These are phyloP conservation scores for Epichloe typhina DNA, from an alignment of 2,329 filamentous ascomycete species.

Conservation along the genomic window DNA sequence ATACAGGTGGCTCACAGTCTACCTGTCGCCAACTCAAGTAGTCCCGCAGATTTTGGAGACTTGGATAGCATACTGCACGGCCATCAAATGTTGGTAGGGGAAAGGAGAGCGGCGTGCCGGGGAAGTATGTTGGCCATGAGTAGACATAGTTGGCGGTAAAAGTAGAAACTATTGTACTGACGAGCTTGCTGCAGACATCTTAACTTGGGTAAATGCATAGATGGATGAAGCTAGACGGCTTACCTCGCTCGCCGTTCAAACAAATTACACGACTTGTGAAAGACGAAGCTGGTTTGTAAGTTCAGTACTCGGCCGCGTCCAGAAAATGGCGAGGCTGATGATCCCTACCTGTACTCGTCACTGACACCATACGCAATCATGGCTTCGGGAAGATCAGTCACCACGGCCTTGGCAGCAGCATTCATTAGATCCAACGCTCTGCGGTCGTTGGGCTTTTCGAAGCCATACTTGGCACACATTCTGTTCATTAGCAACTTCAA, in stretches of 20 bases:
- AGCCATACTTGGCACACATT: constrained; percentile 69
- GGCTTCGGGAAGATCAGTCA: constrained; percentile 73
- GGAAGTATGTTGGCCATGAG: constrained; percentile 66
- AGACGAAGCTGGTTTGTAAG: constrained; percentile 56
- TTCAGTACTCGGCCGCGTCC: neutral
- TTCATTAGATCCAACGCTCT: constrained; percentile 92
- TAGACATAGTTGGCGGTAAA: constrained; percentile 87
- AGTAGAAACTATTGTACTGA: constrained; percentile 80
- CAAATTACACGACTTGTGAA: constrained; percentile 67
- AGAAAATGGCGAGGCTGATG: neutral
- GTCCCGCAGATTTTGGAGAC: constrained; percentile 68
- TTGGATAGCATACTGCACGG: constrained; percentile 80
- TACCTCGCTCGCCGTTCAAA: constrained; percentile 79
- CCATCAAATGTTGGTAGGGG: constrained; percentile 88
- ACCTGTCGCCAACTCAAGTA: constrained; percentile 97
- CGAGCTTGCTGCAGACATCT: constrained; percentile 54
- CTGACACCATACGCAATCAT: constrained; percentile 84
- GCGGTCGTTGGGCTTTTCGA: constrained; percentile 85
- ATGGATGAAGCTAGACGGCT: constrained; percentile 9
- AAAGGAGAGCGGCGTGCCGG: constrained; percentile 52
- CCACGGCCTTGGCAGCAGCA: constrained; percentile 69
- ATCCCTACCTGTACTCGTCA: constrained; percentile 68
- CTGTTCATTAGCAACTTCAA: constrained; percentile 26
- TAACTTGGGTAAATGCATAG: neutral
- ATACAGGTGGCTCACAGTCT: constrained; percentile 52